phyloP scores from a whole-genome alignment of 1,284 basidiomycete genomes.

The Moesziomyces antarcticus region DNA sequence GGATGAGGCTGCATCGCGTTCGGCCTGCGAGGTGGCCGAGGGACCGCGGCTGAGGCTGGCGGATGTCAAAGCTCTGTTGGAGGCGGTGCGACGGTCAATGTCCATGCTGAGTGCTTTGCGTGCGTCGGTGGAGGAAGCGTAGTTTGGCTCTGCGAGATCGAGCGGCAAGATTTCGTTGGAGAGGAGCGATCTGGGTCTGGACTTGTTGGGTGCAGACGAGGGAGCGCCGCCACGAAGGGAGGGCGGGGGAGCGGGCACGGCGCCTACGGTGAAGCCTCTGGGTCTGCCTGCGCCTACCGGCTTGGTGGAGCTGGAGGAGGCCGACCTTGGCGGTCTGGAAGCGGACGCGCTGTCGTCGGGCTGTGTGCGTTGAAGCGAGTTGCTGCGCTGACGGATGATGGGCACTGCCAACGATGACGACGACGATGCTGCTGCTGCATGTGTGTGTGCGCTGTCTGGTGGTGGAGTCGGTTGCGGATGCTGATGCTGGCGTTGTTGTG shows the following conservation, averaged over 20 bases:
- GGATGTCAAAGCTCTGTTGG: not conserved
- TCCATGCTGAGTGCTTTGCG: slow-evolving; percentile 38
- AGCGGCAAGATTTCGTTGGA: slow-evolving; percentile 54
- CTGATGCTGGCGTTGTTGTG: slow-evolving; percentile 4
- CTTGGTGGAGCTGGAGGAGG: slow-evolving; percentile 10
- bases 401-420: slow-evolving; percentile 9
- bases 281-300: slow-evolving; percentile 37
- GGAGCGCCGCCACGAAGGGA: slow-evolving; percentile 13
- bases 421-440: slow-evolving; percentile 2
- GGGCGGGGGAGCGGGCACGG: slow-evolving; percentile 33
- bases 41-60: slow-evolving; percentile 10
- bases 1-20: slow-evolving; percentile 8
- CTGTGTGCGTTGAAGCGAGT: slow-evolving; percentile 28
- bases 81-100: slow-evolving; percentile 14
- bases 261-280: slow-evolving; percentile 58
- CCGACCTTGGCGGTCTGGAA: slow-evolving; percentile 1
- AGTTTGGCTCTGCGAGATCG: slow-evolving; percentile 44
- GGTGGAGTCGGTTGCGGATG: not conserved
- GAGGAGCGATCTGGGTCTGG: slow-evolving; percentile 50
- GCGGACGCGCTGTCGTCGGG: slow-evolving; percentile 8
- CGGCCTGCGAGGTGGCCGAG: slow-evolving; percentile 4
- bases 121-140: slow-evolving; percentile 4
- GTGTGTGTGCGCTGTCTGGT: not conserved
- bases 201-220: slow-evolving; percentile 10
- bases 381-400: slow-evolving; percentile 36